A percentile compares a stretch with the other conserved stretches of the same genome.
phyloP scores from a whole-genome alignment of 768 basidiomycete species.

The Calocybe cyanea region DNA sequence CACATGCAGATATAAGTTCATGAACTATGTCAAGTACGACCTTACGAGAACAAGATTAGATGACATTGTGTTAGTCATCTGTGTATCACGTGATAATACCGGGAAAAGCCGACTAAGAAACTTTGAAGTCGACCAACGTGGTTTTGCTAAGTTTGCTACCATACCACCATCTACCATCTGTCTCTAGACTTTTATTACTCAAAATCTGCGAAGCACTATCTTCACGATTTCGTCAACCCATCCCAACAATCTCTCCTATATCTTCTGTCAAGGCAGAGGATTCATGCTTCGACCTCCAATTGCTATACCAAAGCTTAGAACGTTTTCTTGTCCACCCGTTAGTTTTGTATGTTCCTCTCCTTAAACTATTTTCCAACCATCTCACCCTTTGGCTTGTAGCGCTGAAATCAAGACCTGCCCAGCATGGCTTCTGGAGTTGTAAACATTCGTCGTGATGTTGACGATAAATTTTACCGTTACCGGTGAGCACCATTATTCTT shows the following conservation, averaged over 20 bases:
- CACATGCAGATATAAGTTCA: constrained; percentile 4
- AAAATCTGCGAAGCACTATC: constrained; percentile 20
- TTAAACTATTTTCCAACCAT: too few relatives aligned
- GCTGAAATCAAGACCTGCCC: constrained; percentile 53
- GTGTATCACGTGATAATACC: constrained; percentile 1
- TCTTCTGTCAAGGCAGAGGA: constrained; percentile 75
- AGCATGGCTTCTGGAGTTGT: constrained; percentile 87
- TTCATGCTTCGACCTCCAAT: constrained; percentile 94
- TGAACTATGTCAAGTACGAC: background rate
- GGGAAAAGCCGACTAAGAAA: constrained; percentile 16
- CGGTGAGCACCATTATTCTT: constrained; percentile 42
- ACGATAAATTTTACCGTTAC: constrained; percentile 96
- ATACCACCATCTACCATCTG: constrained; percentile 20
- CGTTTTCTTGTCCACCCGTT: constrained; percentile 45
- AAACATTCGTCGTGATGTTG: constrained; percentile 94
- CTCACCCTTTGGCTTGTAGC: constrained; percentile 34
- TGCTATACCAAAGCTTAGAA: constrained; percentile 65
- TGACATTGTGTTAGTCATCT: background rate
- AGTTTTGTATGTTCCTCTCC: constrained; percentile 42
- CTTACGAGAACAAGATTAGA: background rate
- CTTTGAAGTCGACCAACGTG: constrained; percentile 15
- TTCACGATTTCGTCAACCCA: constrained; percentile 66
- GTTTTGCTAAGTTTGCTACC: constrained; percentile 18
- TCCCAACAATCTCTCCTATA: constrained; percentile 32
- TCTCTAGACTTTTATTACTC: background rate